Conservation (phyloP, 208 protist species). For the Leishmania martiniquensis region DNA sequence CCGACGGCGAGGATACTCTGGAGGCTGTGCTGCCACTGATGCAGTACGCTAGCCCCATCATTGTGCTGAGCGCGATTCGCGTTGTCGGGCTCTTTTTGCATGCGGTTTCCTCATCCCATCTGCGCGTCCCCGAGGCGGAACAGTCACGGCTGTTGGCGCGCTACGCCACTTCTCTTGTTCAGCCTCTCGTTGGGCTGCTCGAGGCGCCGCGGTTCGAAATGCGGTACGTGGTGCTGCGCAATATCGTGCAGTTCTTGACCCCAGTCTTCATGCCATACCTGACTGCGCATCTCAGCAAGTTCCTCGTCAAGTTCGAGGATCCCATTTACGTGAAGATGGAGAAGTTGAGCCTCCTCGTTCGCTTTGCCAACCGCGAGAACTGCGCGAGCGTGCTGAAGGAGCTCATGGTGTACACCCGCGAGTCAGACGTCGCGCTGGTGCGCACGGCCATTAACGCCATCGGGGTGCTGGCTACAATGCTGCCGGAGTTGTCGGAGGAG, state of each 20-base stretch:
- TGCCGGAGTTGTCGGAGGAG: constrained; percentile 89
- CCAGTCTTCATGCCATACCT: constrained; percentile 75
- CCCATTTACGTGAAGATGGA: constrained; percentile 99
- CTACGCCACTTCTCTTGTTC: constrained; percentile 85
- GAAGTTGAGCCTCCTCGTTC: constrained; percentile 98
- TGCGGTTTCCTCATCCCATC: constrained; percentile 30
- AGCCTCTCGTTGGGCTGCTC: constrained; percentile 77
- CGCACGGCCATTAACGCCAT: constrained; percentile 95
- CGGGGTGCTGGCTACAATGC: constrained; percentile 95
- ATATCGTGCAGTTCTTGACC: constrained; percentile 97
- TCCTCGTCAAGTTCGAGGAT: constrained; percentile 99
- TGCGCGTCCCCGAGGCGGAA: constrained; percentile 24
- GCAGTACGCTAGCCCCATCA: constrained; percentile 95
- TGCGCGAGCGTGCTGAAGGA: constrained; percentile 92
- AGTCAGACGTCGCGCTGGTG: constrained; percentile 97
- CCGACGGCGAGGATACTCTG: constrained; percentile 72
- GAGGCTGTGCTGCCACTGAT: constrained; percentile 95
- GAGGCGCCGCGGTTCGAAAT: constrained; percentile 93
- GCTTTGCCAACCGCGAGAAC: constrained; percentile 91
- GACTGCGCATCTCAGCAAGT: constrained; percentile 75
- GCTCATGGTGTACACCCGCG: constrained; percentile 94
- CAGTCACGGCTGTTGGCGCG: constrained; percentile 32
- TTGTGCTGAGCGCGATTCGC: constrained; percentile 95
- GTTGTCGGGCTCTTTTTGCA: constrained; percentile 79
- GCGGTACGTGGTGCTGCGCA: constrained; percentile 98